phyloP scores from a whole-genome alignment of 306 rosid genomes.

The Trifolium subterraneum region DNA sequence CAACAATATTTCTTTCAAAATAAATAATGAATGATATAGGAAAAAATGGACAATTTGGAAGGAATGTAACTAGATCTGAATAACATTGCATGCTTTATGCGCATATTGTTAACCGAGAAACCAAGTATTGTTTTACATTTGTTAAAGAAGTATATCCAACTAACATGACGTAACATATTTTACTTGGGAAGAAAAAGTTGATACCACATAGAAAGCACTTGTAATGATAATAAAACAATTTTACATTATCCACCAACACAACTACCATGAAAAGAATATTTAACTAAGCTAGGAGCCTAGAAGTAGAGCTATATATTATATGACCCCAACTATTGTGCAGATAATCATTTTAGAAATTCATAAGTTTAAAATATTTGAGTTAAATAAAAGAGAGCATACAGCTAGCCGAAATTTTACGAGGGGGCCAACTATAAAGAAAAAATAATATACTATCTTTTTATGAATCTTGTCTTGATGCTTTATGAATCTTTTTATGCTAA shows the following conservation, averaged over 20 bases:
- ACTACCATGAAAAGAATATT: neutral
- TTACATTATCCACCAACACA: neutral
- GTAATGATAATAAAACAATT: neutral
- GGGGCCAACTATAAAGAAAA: no score
- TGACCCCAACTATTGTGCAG: slow-evolving; percentile 13
- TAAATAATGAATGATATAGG: neutral
- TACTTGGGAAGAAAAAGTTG: neutral
- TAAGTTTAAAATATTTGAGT: neutral
- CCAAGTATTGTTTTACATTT: neutral
- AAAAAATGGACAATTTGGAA: slow-evolving; percentile 4
- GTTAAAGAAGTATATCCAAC: no score
- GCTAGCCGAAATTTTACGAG: no score
- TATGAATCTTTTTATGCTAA: slow-evolving; percentile 4
- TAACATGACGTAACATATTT: neutral
- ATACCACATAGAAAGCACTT: neutral
- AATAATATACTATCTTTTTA: no score
- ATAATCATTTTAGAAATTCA: slow-evolving; percentile 17
- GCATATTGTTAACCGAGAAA: neutral
- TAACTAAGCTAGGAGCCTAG: neutral
- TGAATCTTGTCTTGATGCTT: no score
- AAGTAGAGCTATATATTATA: neutral
- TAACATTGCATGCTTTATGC: neutral
- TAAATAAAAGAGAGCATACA: neutral
- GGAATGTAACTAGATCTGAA: slow-evolving; percentile 1
- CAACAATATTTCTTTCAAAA: neutral